Base-by-base conservation (phyloP, 169 alveolate genomes). In the Plasmodium chabaudi region DNA sequence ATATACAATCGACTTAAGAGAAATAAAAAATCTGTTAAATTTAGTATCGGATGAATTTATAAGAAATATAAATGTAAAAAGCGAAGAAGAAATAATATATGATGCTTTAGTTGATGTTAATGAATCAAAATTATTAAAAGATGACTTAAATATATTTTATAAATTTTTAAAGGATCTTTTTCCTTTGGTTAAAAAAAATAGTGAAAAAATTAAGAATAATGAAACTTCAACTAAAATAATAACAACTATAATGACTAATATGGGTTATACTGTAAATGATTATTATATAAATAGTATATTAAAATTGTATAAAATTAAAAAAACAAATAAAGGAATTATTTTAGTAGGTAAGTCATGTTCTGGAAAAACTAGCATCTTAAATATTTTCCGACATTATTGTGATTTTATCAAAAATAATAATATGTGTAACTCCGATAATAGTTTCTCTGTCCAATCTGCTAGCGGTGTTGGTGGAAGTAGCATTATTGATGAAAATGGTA, bases 1-100 rank as follows among this genome's bases (percentile, higher is more conserved):
- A 84, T 99, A 98, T 94, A 99, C 98, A 92, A 98, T 98, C 72
- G 99, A 99, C 34, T 94, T 99, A 42, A 94, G 99, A 70, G 99
- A 99, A 10, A 94, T 98, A 74, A 98, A 98, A 93, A 93, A 97
- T 55, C 98, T 98, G 21, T 93, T 98, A n/a, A 97, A 94, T 65
- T 57, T 77, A 65, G 88, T 77, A 46, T 77, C 88, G 7, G 73
- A 77, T 23, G 88, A 77, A 46, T 77, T 77, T 64, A 77, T 64
- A 53, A 15, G 13, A 49, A 77, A 77, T 53, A 77, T 49, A 49
- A 77, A 51, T 49, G 25, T 53, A 21, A 86, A 86, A 60, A 69
- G 75, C 46, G 91, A 86, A 70, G 91, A 65, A 59, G 91, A 86
- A 59, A 86, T 86, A 46, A 70, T 71, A 47, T 70, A 69, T 21